Evolutionary conservation across 2,329 filamentous ascomycete species (phyloP), one percentile per base, ranked within the genome.

Genomic region (Aspergillus pseudonomiae): DNA sequence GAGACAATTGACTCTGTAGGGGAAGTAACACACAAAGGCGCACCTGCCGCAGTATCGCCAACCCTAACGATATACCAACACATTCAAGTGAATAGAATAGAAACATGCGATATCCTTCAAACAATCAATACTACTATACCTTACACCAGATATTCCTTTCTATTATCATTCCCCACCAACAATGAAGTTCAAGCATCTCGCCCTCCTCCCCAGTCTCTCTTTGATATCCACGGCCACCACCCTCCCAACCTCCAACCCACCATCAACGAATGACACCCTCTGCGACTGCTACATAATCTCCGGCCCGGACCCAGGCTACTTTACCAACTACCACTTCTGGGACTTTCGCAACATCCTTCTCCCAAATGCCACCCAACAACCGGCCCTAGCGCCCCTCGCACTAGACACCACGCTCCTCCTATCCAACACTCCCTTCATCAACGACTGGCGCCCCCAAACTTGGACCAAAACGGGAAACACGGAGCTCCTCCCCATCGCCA

Each of bases 291-390:
- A 83, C 64, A 74, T 80, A 10, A 76, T 84, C 32, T 77, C 79
- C 1, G 76, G 77, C 6, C 68, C 79, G 3, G 74, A 79, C 10
- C 78, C 79, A 21, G 74, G 77, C 7, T 83, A 82, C 71, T 85
- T 85, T 67, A 78, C 81, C 54, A 78, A 84, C 71, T 81, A 85
- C 75, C 79, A 78, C 57, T 81, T 85, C 70, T 84, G 79, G 75
- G 83, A 85, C 71, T 85, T 85, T 66, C 81, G 83, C 30, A 73
- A 77, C 45, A 73, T 83, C 9, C 70, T 75, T 21, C 68, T 59
- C 16, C 48, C 32, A 43, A 65, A 4, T 54, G 41, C 6, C 6
- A 50, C 64, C 26, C 26, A 28, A 10, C 28, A 11, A 7, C 48
- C 19, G 9, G 7, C 9, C 26, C 26, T 9, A 52, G 2, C 10